These are phyloP conservation scores for Xylaria hypoxylon DNA, from an alignment of 2,329 filamentous ascomycete genomes.

Conservation along the genomic window DNA sequence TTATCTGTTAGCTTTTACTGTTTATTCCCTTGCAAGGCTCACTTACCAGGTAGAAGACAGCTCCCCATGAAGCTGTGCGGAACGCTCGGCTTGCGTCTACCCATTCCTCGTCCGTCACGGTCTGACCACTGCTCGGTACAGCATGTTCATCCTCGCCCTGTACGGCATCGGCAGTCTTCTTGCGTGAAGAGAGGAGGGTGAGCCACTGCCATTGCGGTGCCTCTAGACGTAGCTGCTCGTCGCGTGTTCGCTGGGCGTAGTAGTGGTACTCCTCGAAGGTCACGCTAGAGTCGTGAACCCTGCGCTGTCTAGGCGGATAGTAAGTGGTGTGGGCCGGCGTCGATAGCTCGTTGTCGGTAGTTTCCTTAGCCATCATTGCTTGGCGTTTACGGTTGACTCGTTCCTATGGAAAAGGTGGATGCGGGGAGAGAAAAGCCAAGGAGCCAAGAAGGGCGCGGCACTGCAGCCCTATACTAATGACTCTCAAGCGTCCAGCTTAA, in stretches of 20 bases:
- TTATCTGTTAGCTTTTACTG: constrained; percentile 11
- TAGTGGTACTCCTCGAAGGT: constrained; percentile 38
- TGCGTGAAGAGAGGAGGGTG: constrained; percentile 24
- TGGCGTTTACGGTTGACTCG: constrained; percentile 17
- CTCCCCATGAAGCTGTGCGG: constrained; percentile 59
- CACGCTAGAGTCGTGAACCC: constrained; percentile 36
- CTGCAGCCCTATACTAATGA: no score
- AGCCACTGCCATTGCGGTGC: constrained; percentile 34
- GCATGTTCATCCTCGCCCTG: background rate
- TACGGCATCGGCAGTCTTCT: constrained; percentile 11
- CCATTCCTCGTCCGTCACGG: constrained; percentile 58
- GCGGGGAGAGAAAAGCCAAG: constrained; percentile 6
- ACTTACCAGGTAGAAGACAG: constrained; percentile 57
- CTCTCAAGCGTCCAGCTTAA: no score
- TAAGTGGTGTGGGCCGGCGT: constrained; percentile 12
- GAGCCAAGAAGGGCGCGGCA: constrained; percentile 32
- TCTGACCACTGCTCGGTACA: background rate
- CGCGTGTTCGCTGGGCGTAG: constrained; percentile 35
- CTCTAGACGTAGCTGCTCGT: constrained; percentile 25
- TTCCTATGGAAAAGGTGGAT: constrained; percentile 2
- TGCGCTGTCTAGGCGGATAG: constrained; percentile 29
- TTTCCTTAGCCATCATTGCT: constrained; percentile 32
- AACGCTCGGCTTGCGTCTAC: constrained; percentile 58
- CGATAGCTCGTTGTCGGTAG: constrained; percentile 16
- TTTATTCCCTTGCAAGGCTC: background rate